A percentile compares a stretch with the other conserved stretches of the same genome.
These are phyloP conservation scores for Dalbergia cochinchinensis DNA, from an alignment of 306 rosid genomes.

Conservation along the genomic window DNA sequence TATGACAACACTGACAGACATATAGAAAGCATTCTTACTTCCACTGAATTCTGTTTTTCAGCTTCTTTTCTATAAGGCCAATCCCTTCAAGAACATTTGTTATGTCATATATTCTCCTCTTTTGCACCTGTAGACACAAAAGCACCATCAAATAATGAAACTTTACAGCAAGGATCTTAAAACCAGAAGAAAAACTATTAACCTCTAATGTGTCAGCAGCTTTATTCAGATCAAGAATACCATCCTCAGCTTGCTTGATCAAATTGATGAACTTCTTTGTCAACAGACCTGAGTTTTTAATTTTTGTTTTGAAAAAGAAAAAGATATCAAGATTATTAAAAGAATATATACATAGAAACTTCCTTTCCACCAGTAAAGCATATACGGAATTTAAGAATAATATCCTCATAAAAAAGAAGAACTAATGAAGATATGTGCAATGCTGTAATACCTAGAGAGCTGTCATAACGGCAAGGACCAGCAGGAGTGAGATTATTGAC, in stretches of 20 bases:
- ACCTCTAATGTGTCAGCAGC: constrained; percentile 99
- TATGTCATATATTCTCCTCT: constrained; percentile 97
- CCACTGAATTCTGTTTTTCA: constrained; percentile 98
- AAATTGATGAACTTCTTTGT: constrained; percentile 93
- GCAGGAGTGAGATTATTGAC: constrained; percentile 85
- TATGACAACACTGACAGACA: constrained; percentile 28
- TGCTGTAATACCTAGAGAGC: constrained; percentile 80
- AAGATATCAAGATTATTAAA: constrained; percentile 32
- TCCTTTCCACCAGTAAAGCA: constrained; percentile 36
- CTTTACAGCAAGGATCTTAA: constrained; percentile 41
- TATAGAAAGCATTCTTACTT: constrained; percentile 68
- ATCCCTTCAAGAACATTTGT: constrained; percentile 99
- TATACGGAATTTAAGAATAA: constrained; percentile 14
- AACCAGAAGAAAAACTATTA: constrained; percentile 41
- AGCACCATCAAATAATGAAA: constrained; percentile 44
- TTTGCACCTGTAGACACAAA: constrained; percentile 77
- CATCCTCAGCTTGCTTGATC: constrained; percentile 92
- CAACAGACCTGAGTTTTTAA: constrained; percentile 68
- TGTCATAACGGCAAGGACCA: constrained; percentile 98
- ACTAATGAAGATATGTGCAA: constrained; percentile 33
- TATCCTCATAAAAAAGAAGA: constrained; percentile 33
- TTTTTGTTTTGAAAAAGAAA: background rate
- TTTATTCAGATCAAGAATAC: constrained; percentile 75
- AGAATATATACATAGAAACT: background rate
- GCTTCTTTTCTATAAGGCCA: constrained; percentile 98